phyloP scores from a whole-genome alignment of 768 basidiomycete species.

The Bullera alba region DNA sequence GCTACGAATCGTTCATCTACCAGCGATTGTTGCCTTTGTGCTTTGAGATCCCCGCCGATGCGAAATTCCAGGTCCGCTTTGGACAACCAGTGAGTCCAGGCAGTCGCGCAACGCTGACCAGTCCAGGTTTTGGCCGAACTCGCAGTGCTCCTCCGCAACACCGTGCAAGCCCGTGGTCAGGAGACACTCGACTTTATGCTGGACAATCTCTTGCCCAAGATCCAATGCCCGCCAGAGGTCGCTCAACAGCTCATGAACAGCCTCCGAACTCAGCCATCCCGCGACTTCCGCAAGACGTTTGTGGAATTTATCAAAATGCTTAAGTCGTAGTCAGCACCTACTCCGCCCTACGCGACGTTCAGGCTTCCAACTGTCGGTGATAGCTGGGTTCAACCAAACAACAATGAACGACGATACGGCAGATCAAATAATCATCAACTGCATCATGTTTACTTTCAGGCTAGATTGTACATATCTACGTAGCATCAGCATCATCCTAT shows the following conservation, averaged over 20 bases:
- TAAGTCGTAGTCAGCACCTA: constrained; percentile 14
- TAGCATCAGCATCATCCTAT: not conserved
- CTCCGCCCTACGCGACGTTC: no score
- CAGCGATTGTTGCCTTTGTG: constrained; percentile 72
- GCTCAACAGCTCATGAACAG: constrained; percentile 59
- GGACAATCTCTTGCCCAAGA: constrained; percentile 72
- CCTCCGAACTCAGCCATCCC: constrained; percentile 37
- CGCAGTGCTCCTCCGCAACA: constrained; percentile 69
- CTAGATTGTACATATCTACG: not conserved
- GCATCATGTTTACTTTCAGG: not conserved
- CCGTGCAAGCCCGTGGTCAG: constrained; percentile 66
- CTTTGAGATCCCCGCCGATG: constrained; percentile 70
- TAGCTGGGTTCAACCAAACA: no score
- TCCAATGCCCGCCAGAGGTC: constrained; percentile 74
- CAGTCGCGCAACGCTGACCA: not conserved
- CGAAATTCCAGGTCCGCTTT: constrained; percentile 80
- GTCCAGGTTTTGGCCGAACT: constrained; percentile 83
- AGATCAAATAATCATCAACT: no score
- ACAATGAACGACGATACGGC: no score
- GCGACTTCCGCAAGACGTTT: constrained; percentile 44
- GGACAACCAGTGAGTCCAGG: constrained; percentile 64
- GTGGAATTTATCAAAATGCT: constrained; percentile 44
- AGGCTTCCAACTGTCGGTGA: no score
- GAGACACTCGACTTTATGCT: constrained; percentile 79
- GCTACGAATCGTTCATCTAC: constrained; percentile 88